Conservation (phyloP, 345 rosid species). For the Corchorus capsularis region DNA sequence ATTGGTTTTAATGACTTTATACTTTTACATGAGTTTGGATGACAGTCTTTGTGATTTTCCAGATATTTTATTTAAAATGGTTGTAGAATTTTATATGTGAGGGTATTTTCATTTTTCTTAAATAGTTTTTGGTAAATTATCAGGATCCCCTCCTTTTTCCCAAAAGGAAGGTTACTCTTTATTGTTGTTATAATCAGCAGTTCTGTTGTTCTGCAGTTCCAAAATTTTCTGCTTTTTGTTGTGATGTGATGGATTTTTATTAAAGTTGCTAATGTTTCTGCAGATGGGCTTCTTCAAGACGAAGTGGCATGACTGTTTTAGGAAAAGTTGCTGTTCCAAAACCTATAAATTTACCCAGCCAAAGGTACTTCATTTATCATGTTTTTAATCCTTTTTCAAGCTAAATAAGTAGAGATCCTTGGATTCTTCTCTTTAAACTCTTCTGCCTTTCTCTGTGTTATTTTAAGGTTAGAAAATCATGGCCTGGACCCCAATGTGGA, state of each 20-base stretch:
- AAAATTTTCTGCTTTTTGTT: not conserved
- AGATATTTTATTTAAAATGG: not conserved
- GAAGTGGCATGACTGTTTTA: slow-evolving; percentile 87
- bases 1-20: not conserved
- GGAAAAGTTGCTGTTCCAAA: slow-evolving; percentile 98
- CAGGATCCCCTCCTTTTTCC: not conserved
- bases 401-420: not conserved
- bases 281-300: slow-evolving; percentile 86
- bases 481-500: slow-evolving; percentile 97
- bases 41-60: not conserved
- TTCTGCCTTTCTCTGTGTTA: slow-evolving; percentile 24
- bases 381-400: slow-evolving; percentile 1
- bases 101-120: not conserved
- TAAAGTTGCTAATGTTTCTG: slow-evolving; percentile 17
- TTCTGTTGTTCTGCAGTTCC: not conserved
- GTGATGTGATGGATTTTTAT: not conserved
- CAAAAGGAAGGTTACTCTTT: not conserved
- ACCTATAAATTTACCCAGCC: slow-evolving; percentile 98
- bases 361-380: slow-evolving; percentile 52
- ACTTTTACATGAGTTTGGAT: not conserved
- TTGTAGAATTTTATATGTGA: not conserved
- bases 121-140: not conserved
- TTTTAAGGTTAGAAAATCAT: slow-evolving; percentile 92
- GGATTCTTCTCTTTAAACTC: slow-evolving; percentile 7
- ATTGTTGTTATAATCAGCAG: not conserved